Evolutionary conservation across 176 grass and related monocot genomes (phyloP), one percentile per base, ranked within the genome.

Genomic region (Aegilops speltoides): DNA sequence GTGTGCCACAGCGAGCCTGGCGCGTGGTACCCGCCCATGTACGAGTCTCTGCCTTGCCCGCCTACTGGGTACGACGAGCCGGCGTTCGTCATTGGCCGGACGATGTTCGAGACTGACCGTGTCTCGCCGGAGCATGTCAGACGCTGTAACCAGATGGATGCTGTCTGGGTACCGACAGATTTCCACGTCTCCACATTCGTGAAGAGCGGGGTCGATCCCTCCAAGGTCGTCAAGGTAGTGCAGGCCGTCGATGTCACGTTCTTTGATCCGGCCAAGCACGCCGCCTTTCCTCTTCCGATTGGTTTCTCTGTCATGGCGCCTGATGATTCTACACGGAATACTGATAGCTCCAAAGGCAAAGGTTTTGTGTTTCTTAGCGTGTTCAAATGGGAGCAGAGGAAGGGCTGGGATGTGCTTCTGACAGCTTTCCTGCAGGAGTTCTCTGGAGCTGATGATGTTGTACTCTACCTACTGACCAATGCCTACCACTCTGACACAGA

Each of bases 341-440:
- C 17, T 61, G 72, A 9, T 68, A 29, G 60, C 32, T 77, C 60
- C 7, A 70, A 24, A 4, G 73, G 37, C 56, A 87, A 48, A 32
- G 38, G 22, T 4, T 92, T 92, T 74, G 90, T 86, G 61, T 92
- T 95, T 52, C 90, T 95, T 8, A 95, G 93, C 34, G 74, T 95
- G 68, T 95, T 95, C 85, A 95, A 95, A 77, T 95, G 93, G 93
- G 93, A 95, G 79, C 74, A 90, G 19, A 80, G 93, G 68, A 95
- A 95, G 80, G 93, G 93, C 45, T 95, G 93, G 93, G 93, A 95
- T 69, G 87, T 92, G 79, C 88, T 95, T 79, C 82, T 95, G 10
- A 90, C 57, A 54, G 90, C 88, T 10, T 95, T 88, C 34, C 33
- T 90, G 54, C 87, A 95, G 77, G 93, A 94, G 62, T 95, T 95